Evolutionary conservation across 2,329 filamentous ascomycete genomes (phyloP).

Genomic region (Alternaria sp.): DNA sequence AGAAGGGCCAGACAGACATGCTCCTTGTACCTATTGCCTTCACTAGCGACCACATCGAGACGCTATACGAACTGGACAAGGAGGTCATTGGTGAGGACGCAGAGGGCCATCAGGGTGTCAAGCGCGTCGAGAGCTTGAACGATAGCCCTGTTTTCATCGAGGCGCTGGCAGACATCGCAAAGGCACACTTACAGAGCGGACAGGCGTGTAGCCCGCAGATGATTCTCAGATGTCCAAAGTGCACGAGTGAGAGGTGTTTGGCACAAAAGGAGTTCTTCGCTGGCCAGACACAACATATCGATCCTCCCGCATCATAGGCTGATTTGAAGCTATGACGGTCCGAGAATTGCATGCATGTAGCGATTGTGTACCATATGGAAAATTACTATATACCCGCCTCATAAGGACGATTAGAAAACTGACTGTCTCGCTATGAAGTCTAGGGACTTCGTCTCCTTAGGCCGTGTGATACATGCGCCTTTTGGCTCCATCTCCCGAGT

Average conservation of each 20-base stretch:
- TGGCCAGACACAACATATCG: constrained; percentile 48
- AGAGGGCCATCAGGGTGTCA: constrained; percentile 66
- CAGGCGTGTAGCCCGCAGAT: constrained; percentile 82
- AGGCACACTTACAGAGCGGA: constrained; percentile 77
- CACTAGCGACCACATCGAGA: constrained; percentile 99
- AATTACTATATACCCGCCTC: not conserved
- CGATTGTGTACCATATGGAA: not conserved
- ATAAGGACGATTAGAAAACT: not conserved
- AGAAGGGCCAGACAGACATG: constrained; percentile 90
- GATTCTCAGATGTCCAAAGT: constrained; percentile 90
- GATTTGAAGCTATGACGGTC: not conserved
- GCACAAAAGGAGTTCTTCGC: constrained; percentile 77
- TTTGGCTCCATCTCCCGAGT: not conserved
- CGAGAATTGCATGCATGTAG: not conserved
- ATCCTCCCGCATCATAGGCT: constrained; percentile 16
- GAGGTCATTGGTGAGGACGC: constrained; percentile 90
- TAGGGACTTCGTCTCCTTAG: not conserved
- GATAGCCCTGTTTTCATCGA: constrained; percentile 90
- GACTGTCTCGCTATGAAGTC: not conserved
- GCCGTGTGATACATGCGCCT: not conserved
- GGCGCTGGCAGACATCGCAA: constrained; percentile 87
- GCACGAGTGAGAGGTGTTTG: constrained; percentile 85
- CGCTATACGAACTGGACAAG: constrained; percentile 89
- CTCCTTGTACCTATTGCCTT: constrained; percentile 95
- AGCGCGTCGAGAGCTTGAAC: constrained; percentile 91